Base-by-base conservation (phyloP, 1,139 yeast genomes). In the Pichia sp. region DNA sequence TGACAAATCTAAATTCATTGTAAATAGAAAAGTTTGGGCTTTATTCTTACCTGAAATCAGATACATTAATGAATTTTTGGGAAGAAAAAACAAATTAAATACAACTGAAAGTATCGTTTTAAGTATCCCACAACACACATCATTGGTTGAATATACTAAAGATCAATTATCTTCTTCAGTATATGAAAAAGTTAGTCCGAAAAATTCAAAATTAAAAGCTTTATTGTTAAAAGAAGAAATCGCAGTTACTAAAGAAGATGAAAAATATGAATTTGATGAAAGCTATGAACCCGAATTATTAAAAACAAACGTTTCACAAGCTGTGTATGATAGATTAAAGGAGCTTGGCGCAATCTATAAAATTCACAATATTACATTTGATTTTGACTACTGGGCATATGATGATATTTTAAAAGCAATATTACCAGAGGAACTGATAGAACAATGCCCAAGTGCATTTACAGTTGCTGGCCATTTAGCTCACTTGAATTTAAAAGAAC, bases 391-490 rank as follows among this genome's bases (percentile, higher is more conserved):
- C 62, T 91, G 97, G 97, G 80, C 78, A 51, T 71, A 89, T 0
- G 97, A 91, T 45, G 96, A 91, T 52, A 82, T 91, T 15, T 67
- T 91, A 35, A 66, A 72, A 35, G 76, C 95, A 0, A 76, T 87
- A 3, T 62, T 91, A 38, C 98, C 99, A 0, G 83, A 77, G 43
- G 68, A 78, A 16, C 64, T 80, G 19, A 64, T 76, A 15, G 80
- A 74, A 33, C 95, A 87, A 43, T 69, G 84, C 6, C 99, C 98
- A 0, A 72, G 91, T 1, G 95, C 97, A 0, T 93, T 85, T 61
- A 86, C 98, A 1, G 79, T 81, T 38, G 95, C 95, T 0, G 99
- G 99, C 0, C 98, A 93, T 63, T 76, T 93, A 41, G 98, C 98
- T 0, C 99, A 93, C 61, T 63, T 93, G 55, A 93, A 93, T 55